Percentiles rank a stretch among this genome's conserved stretches.
Evolutionary conservation across 495 filamentous ascomycete genomes (phyloP).

Genomic region (Hyaloscypha bicolor): DNA sequence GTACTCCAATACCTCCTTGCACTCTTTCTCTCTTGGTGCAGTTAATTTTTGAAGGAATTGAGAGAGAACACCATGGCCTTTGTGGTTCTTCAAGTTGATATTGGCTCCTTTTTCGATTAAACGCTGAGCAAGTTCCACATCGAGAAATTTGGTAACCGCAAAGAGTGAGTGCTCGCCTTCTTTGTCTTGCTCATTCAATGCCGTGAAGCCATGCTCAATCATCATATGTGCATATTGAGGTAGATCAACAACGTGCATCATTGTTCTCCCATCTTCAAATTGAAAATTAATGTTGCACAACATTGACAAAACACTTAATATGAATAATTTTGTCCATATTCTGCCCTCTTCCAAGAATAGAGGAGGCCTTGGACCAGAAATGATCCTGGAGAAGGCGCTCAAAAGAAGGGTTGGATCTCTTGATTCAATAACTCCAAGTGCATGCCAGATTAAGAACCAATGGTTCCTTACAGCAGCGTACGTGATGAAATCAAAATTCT

Average conservation of each 20-base stretch:
- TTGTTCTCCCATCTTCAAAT: neutral
- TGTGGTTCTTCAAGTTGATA: slow-evolving; percentile 9
- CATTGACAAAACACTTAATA: neutral
- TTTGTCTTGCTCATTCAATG: slow-evolving; percentile 8
- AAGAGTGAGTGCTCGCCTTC: slow-evolving; percentile 15
- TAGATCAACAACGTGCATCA: neutral
- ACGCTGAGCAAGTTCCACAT: neutral
- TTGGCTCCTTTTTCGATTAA: slow-evolving; percentile 9
- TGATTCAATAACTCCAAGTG: slow-evolving; percentile 6
- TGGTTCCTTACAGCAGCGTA: slow-evolving; percentile 12
- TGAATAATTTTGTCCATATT: neutral
- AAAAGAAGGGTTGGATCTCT: slow-evolving; percentile 6
- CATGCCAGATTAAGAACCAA: slow-evolving; percentile 16
- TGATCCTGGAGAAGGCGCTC: slow-evolving; percentile 7
- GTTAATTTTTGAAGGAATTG: neutral
- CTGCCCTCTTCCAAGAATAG: neutral
- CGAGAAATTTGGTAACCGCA: slow-evolving; percentile 4
- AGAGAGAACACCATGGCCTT: slow-evolving; percentile 11
- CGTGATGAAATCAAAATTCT: slow-evolving; percentile 11
- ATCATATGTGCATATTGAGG: neutral
- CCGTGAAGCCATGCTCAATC: neutral
- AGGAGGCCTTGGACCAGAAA: neutral
- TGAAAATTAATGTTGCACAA: neutral
- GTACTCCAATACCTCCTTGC: slow-evolving; percentile 2
- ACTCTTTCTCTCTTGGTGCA: neutral